Conservation (phyloP, 805 yeast species). For the Wickerhamomyces bovis region DNA sequence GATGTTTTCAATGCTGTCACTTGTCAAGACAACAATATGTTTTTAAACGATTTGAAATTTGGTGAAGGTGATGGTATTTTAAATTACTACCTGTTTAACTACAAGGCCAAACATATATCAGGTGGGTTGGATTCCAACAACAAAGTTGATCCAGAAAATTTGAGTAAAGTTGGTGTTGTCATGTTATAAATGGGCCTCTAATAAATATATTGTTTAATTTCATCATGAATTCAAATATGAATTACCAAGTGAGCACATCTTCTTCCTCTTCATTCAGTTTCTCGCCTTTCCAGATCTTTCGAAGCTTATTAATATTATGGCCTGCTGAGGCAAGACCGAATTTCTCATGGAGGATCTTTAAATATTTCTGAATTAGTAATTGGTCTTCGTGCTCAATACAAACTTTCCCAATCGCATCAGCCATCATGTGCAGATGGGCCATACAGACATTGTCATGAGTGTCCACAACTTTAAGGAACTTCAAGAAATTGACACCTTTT, state of each 20-base stretch:
- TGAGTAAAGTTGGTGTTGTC: conserved; percentile 88
- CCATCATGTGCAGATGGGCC: conserved; percentile 51
- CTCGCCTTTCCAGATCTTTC: conserved; percentile 27
- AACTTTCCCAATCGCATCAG: conserved; percentile 44
- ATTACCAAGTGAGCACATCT: conserved; percentile 23
- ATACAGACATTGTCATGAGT: conserved; percentile 27
- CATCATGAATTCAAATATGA: no score
- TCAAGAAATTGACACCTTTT: conserved; percentile 25
- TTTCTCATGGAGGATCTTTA: conserved; percentile 30
- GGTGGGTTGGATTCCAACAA: conserved; percentile 71
- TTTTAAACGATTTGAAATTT: conserved; percentile 77
- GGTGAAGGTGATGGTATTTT: conserved; percentile 92
- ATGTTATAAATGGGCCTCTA: conserved; percentile 47
- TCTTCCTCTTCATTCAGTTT: conserved; percentile 21
- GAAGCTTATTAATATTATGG: conserved; percentile 26
- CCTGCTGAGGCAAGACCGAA: conserved; percentile 48
- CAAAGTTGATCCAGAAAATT: conserved; percentile 42
- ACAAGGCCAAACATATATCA: conserved; percentile 68
- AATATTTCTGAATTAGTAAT: conserved; percentile 28
- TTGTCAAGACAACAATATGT: conserved; percentile 81
- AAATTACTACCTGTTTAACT: conserved; percentile 89
- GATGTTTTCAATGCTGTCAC: conserved; percentile 95
- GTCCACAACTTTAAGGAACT: conserved; percentile 25
- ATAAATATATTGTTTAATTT: background rate
- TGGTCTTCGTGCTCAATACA: conserved; percentile 33